phyloP scores from a whole-genome alignment of 2,329 filamentous ascomycete genomes.

The Xenoacremonium recifei region DNA sequence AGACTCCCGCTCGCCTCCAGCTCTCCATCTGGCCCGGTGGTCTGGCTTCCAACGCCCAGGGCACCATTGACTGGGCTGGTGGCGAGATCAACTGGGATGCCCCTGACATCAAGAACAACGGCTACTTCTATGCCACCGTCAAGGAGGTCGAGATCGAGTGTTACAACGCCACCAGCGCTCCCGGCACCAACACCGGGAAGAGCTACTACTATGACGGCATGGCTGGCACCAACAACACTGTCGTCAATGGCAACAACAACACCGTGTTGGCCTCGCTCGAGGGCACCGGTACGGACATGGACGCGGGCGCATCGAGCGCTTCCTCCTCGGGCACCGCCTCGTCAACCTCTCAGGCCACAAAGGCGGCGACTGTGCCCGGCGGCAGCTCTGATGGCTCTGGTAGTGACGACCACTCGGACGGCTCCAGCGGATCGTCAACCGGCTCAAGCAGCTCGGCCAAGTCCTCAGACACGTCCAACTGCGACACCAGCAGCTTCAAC shows the following conservation, averaged over 20 bases:
- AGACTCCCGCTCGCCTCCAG: slow-evolving; percentile 87
- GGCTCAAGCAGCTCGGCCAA: slow-evolving; percentile 15
- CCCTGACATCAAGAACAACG: slow-evolving; percentile 73
- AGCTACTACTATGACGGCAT: slow-evolving; percentile 74
- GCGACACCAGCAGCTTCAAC: slow-evolving; percentile 38
- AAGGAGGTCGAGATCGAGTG: slow-evolving; percentile 79
- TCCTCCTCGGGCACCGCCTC: slow-evolving; percentile 12
- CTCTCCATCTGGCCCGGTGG: slow-evolving; percentile 96
- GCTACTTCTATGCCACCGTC: slow-evolving; percentile 86
- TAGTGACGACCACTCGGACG: neutral
- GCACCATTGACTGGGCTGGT: slow-evolving; percentile 90
- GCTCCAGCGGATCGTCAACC: slow-evolving; percentile 13
- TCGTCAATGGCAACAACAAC: slow-evolving; percentile 70
- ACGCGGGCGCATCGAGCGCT: slow-evolving; percentile 37
- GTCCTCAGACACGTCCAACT: slow-evolving; percentile 28
- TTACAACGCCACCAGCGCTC: slow-evolving; percentile 62
- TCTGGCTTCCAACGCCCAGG: slow-evolving; percentile 71
- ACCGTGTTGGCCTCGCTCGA: slow-evolving; percentile 77
- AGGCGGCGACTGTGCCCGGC: slow-evolving; percentile 19
- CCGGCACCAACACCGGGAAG: slow-evolving; percentile 67
- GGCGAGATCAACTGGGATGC: slow-evolving; percentile 82
- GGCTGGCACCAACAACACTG: slow-evolving; percentile 70
- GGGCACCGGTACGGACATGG: slow-evolving; percentile 77
- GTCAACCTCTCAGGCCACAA: slow-evolving; percentile 10
- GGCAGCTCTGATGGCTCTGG: neutral